phyloP scores from a whole-genome alignment of 106 monocot species.

The Alisma plantagoaquatica region DNA sequence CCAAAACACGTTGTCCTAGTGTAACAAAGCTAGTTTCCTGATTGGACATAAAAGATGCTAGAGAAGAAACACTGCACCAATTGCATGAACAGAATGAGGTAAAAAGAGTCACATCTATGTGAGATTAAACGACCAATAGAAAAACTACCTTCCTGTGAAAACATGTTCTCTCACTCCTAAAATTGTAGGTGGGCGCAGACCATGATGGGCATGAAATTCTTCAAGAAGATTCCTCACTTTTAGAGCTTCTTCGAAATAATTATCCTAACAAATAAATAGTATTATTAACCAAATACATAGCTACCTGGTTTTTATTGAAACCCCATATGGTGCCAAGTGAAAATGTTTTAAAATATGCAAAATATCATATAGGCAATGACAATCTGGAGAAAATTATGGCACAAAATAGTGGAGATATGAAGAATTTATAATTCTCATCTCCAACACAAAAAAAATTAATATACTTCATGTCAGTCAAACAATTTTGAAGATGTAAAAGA shows the following conservation, averaged over 20 bases:
- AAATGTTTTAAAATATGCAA: too few species aligned
- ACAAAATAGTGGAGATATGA: too few species aligned
- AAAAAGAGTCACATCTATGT: too few species aligned
- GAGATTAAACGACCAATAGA: not conserved
- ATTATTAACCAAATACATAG: not conserved
- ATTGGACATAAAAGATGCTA: conserved; percentile 88
- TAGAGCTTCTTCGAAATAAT: conserved; percentile 90
- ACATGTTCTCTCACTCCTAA: conserved; percentile 81
- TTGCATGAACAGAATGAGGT: too few species aligned
- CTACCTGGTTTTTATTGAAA: too few species aligned
- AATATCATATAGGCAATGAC: too few species aligned
- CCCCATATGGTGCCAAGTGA: too few species aligned
- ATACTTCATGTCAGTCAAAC: too few species aligned
- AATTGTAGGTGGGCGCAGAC: conserved; percentile 57
- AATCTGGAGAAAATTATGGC: too few species aligned
- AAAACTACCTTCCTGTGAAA: conserved; percentile 78
- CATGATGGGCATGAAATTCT: conserved; percentile 55
- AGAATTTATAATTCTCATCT: too few species aligned
- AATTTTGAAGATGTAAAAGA: too few species aligned
- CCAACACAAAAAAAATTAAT: too few species aligned
- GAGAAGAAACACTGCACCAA: conserved; percentile 74
- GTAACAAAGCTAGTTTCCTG: conserved; percentile 97
- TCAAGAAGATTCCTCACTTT: conserved; percentile 94
- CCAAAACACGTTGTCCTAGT: conserved; percentile 83
- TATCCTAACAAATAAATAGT: conserved; percentile 32